Evolutionary conservation across 148 eudicot species (phyloP), one percentile per base, ranked within the genome.

Genomic region (Nyssa sinensis): DNA sequence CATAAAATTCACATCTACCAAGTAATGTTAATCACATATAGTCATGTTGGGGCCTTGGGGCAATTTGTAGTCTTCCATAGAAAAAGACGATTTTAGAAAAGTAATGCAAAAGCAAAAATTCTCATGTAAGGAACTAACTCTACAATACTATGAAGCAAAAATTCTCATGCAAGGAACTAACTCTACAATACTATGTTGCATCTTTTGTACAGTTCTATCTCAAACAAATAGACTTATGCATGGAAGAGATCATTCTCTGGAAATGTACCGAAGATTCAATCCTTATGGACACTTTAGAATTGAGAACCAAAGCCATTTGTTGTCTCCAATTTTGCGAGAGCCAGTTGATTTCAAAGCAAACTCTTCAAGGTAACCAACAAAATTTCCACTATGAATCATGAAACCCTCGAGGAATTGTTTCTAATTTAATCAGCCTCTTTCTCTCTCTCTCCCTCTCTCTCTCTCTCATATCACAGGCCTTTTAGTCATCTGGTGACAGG

Each of bases 201-300:
- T 51, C n/a, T 65, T 29, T 58, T 57, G 19, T 72, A 25, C 81
- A 78, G 81, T 78, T 14, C 19, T 78, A 72, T 67, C 62, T 44
- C 69, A 67, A n/a, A 55, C 67, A 33, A 73, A 59, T 19, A 44
- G 73, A 16, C 4, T 67, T 27, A 34, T 37, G 59, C 60, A 60
- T 19, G 74, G 70, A n/a, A 68, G 76, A 74, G 74, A 73, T 35
- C 58, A 68, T 10, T 47, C 68, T 10, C 1, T 67, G 73, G 76
- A 55, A 39, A 78, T 68, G 63, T 68, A 67, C 74, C 72, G 33
- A n/a, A 71, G 75, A 57, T 31, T 21, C 58, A 67, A 73, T 62
- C 72, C 76, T 32, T 73, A 61, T 62, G 69, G 35, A 73, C 62
- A 47, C 24, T 73, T 73, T 7, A 62, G 53, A 44, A 17, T 62